Conservation (phyloP, 805 yeast species). For the Kazachstania kunashirensis region DNA sequence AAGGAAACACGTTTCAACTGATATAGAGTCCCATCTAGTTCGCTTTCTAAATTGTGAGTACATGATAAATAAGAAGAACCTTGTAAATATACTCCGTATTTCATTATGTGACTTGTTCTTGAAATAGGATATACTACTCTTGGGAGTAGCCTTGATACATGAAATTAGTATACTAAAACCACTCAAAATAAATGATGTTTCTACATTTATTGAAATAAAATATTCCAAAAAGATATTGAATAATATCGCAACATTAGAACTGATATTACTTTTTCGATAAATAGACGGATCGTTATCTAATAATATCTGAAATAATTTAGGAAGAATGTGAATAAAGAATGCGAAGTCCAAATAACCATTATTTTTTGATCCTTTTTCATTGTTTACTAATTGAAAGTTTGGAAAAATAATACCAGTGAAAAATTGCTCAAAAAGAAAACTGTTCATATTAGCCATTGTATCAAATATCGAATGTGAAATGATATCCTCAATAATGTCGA, state of each 20-base stretch:
- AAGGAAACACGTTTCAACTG: background rate
- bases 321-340: constrained; percentile 8
- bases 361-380: background rate
- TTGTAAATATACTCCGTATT: background rate
- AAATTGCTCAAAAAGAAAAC: constrained; percentile 14
- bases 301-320: constrained; percentile 6
- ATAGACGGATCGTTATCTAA: background rate
- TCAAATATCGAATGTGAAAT: constrained; percentile 33
- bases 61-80: background rate
- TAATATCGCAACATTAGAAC: background rate
- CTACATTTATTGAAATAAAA: background rate
- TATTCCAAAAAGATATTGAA: background rate
- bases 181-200: background rate
- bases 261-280: background rate
- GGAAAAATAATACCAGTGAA: constrained; percentile 2
- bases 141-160: background rate
- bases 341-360: constrained; percentile 10
- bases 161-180: background rate
- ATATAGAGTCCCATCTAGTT: background rate
- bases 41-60: background rate
- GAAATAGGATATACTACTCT: background rate
- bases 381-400: too few relatives aligned
- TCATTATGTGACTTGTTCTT: background rate
- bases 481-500: too few relatives aligned
- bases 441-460: constrained; percentile 15